A percentile compares a stretch with the other conserved stretches of the same genome.
Conservation (phyloP, 192 early-diverging fungal genomes). For the Coemansia sp. region DNA sequence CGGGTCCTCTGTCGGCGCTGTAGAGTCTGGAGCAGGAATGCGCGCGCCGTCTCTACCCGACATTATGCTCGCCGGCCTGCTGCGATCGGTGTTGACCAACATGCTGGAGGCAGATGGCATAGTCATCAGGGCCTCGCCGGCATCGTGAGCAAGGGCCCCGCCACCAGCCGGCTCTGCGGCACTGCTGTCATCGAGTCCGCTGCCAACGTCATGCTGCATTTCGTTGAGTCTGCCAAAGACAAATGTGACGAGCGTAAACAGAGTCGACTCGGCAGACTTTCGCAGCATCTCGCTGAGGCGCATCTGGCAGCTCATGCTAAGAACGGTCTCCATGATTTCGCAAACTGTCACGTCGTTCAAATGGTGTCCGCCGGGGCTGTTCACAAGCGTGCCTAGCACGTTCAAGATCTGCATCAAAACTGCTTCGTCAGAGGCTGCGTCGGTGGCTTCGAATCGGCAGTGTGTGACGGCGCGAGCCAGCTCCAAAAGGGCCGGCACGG, state of each 20-base stretch:
- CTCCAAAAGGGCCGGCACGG: constrained; percentile 40
- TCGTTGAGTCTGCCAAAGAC: constrained; percentile 45
- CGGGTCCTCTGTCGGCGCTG: neutral
- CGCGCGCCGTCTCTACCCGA: neutral
- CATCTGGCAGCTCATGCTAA: constrained; percentile 97
- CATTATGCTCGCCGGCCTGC: constrained; percentile 5
- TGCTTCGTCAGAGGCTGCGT: constrained; percentile 92
- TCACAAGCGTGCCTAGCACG: constrained; percentile 75
- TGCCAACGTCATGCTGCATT: constrained; percentile 11
- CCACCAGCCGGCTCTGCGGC: neutral
- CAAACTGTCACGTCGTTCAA: constrained; percentile 93
- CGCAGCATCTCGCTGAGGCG: constrained; percentile 71
- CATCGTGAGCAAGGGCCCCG: neutral
- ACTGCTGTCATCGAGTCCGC: neutral
- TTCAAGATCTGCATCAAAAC: constrained; percentile 90
- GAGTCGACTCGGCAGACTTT: constrained; percentile 52
- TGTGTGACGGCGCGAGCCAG: constrained; percentile 82
- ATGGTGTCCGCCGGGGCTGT: constrained; percentile 66
- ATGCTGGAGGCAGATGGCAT: constrained; percentile 37
- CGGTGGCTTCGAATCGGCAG: constrained; percentile 96
- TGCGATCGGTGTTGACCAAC: constrained; percentile 35
- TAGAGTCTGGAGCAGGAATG: neutral
- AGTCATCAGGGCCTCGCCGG: constrained; percentile 13
- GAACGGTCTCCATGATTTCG: constrained; percentile 96
- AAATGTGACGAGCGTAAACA: constrained; percentile 49